phyloP scores from a whole-genome alignment of 2,329 filamentous ascomycete species.

The Leptographium lundbergii region DNA sequence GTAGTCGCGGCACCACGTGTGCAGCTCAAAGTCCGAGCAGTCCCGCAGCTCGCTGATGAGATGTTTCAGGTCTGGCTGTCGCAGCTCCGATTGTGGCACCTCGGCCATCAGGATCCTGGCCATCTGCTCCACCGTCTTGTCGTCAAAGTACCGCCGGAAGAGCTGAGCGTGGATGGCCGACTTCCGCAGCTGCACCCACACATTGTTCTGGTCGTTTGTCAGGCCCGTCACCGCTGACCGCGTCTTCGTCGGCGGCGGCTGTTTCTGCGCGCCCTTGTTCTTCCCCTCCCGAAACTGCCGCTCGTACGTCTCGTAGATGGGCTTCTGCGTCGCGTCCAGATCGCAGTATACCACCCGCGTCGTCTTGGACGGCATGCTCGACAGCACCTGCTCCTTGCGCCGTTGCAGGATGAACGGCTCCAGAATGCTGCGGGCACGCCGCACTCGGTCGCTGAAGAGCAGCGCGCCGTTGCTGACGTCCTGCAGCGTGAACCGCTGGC shows the following conservation, averaged over 20 bases:
- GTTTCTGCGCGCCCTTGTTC: slow-evolving; percentile 29
- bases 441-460: slow-evolving; percentile 75
- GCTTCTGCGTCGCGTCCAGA: slow-evolving; percentile 58
- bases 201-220: slow-evolving; percentile 49
- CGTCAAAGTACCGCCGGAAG: slow-evolving; percentile 68
- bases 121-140: slow-evolving; percentile 60
- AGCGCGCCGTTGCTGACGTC: slow-evolving; percentile 71
- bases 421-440: slow-evolving; percentile 78
- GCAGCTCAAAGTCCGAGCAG: slow-evolving; percentile 53
- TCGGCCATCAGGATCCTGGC: slow-evolving; percentile 62
- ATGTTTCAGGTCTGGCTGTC: slow-evolving; percentile 37
- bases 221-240: slow-evolving; percentile 25
- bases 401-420: slow-evolving; percentile 89
- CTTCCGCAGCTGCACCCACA: slow-evolving; percentile 84
- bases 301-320: slow-evolving; percentile 56
- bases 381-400: slow-evolving; percentile 86
- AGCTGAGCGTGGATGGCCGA: slow-evolving; percentile 85
- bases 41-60: slow-evolving; percentile 42
- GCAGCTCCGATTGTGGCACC: slow-evolving; percentile 41
- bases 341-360: slow-evolving; percentile 70
- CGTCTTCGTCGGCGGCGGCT: background rate
- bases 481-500: slow-evolving; percentile 75
- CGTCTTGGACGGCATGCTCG: slow-evolving; percentile 68
- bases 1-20: slow-evolving; percentile 52
- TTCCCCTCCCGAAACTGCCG: slow-evolving; percentile 51